phyloP scores from a whole-genome alignment of 1,284 basidiomycete species.

The Papiliotrema flavescens region DNA sequence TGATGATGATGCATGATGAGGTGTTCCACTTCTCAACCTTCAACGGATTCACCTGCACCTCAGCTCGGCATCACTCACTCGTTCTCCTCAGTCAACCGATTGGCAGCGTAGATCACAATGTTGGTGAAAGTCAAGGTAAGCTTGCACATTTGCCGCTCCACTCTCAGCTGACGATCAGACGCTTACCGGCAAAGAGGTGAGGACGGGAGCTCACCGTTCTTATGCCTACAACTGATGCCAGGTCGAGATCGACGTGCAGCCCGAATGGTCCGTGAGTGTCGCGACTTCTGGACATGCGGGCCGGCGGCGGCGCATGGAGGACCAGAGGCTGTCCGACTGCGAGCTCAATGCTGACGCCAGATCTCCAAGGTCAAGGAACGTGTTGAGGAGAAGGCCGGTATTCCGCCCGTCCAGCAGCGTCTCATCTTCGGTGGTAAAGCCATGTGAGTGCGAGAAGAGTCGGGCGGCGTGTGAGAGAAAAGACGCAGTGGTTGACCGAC shows the following conservation, averaged over 20 bases:
- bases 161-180: conserved; percentile 25
- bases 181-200: conserved; percentile 43
- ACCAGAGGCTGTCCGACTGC: neutral
- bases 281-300: neutral
- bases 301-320: neutral
- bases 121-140: conserved; percentile 49
- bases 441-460: conserved; percentile 62
- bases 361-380: conserved; percentile 96
- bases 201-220: neutral
- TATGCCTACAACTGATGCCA: conserved; percentile 10
- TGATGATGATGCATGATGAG: neutral
- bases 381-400: conserved; percentile 98
- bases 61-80: neutral
- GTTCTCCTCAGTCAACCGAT: neutral
- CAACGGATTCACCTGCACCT: no score
- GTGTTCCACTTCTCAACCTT: neutral
- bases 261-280: conserved; percentile 72
- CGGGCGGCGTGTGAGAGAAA: neutral
- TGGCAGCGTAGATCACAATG: conserved; percentile 20
- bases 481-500: neutral
- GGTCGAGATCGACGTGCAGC: conserved; percentile 87
- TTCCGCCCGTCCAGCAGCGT: conserved; percentile 94
- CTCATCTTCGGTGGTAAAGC: conserved; percentile 93
- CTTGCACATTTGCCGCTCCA: neutral
- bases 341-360: conserved; percentile 50